Base-by-base conservation (phyloP, 2,329 filamentous ascomycete genomes). In the Fusarium newnesense region DNA sequence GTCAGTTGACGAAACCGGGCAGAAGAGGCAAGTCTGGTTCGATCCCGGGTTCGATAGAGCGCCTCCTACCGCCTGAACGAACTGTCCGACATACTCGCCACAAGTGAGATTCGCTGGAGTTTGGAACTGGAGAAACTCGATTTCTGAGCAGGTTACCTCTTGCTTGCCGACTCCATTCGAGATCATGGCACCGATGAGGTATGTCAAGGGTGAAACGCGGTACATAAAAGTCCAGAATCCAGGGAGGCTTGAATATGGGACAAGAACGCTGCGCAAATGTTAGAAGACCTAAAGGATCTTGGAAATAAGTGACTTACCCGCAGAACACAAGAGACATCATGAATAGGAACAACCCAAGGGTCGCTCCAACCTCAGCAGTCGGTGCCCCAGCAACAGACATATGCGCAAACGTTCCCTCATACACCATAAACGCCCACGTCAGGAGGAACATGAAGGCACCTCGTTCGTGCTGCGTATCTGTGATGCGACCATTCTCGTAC, bases 161-260 rank as follows among this genome's bases (percentile, higher is more conserved):
- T 36, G 30, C 5, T 42, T 69, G 0, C 42, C 65, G 1, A 53
- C 84, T 0, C 64, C 50, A 1, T 65, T 46, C 0, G 64, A 65
- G 93, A 90, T 21, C 88, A 90, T 15, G 86, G 85, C 68, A 92
- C 89, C 90, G 84, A 80, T 92, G 82, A 85, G 86, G 80, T 92
- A 92, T 0, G 89, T 91, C 68, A 92, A 88, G 0, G 90, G 90
- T 0, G 86, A 89, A 18, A 89, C 82, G 26, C 88, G 86, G 79
- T 92, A 92, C 90, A 93, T 92, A 80, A 92, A 93, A 66, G 89
- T 88, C 91, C 91, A 93, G 83, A 93, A 93, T 4, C 87, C 84
- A 0, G 91, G 90, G 2, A 93, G 83, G 1, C 83, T 83, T 2
- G 0, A 88, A 85, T 1, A 85, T 77, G 65, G 89, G 86, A 92